Evolutionary conservation across 352 stramenopile genomes (phyloP).

Genomic region (Ophiocytium majus): DNA sequence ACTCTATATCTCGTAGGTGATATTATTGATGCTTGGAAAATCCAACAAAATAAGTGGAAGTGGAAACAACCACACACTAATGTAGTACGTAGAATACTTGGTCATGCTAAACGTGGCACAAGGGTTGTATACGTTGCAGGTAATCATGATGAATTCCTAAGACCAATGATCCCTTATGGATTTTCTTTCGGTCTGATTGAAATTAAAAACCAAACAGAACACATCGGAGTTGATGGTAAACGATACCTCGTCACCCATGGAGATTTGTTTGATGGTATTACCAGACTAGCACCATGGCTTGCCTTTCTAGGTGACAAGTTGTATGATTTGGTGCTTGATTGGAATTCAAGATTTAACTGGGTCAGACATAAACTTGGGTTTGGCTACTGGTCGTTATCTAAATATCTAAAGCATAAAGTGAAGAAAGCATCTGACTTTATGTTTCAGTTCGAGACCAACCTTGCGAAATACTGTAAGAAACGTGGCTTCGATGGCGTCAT

Average conservation of each 20-base stretch:
- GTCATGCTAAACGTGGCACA: too few relatives aligned
- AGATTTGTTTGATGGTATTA: neutral
- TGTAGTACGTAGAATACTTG: too few relatives aligned
- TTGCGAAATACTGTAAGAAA: neutral
- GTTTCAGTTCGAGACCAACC: neutral
- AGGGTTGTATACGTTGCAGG: too few relatives aligned
- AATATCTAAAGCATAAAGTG: neutral
- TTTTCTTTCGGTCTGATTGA: too few relatives aligned
- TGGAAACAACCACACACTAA: too few relatives aligned
- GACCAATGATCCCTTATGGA: too few relatives aligned
- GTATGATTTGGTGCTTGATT: neutral
- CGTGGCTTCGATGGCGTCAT: neutral
- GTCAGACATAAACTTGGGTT: neutral
- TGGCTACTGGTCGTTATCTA: neutral
- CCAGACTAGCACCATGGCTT: neutral
- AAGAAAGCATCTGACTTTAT: neutral
- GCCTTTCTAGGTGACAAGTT: neutral
- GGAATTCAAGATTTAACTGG: neutral
- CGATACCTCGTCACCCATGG: neutral
- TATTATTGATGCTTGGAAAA: too few relatives aligned
- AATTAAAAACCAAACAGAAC: too few relatives aligned
- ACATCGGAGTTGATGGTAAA: too few relatives aligned
- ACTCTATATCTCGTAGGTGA: too few relatives aligned
- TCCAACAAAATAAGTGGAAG: too few relatives aligned
- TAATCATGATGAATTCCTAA: too few relatives aligned